Conservation (phyloP, 805 yeast species). For the Trichomonascus vanleenenianus region DNA sequence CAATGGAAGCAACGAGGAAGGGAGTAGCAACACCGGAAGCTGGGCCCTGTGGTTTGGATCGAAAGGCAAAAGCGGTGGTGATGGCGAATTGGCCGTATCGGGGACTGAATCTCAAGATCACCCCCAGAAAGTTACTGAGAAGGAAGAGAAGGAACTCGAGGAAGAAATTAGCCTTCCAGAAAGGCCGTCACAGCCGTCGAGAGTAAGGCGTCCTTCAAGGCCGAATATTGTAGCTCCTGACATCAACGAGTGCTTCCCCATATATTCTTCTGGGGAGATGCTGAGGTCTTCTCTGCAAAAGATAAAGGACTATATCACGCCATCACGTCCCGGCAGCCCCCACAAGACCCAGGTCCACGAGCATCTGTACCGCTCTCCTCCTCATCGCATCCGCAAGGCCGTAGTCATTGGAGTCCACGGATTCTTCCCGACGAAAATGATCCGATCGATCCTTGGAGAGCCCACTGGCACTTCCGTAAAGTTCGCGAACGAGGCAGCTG, state of each 20-base stretch:
- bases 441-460: slow-evolving; percentile 83
- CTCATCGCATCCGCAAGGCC: slow-evolving; percentile 41
- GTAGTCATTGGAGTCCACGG: slow-evolving; percentile 94
- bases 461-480: slow-evolving; percentile 94
- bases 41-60: slow-evolving; percentile 30
- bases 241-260: slow-evolving; percentile 21
- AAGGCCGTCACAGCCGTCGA: slow-evolving; percentile 4
- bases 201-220: slow-evolving; percentile 7
- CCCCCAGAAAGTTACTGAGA: slow-evolving; percentile 20
- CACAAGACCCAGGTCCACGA: slow-evolving; percentile 13
- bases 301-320: slow-evolving; percentile 14
- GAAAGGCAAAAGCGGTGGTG: slow-evolving; percentile 6
- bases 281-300: slow-evolving; percentile 14
- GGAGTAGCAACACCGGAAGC: not conserved
- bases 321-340: slow-evolving; percentile 6
- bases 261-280: slow-evolving; percentile 16
- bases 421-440: slow-evolving; percentile 80
- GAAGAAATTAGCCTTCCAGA: too few relatives aligned
- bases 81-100: slow-evolving; percentile 26
- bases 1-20: not conserved
- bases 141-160: slow-evolving; percentile 5
- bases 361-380: slow-evolving; percentile 25
- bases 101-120: slow-evolving; percentile 25
- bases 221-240: slow-evolving; percentile 25
- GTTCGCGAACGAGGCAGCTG: slow-evolving; percentile 87